Conservation (phyloP, 345 rosid genomes). For the Dovyalis caffra region DNA sequence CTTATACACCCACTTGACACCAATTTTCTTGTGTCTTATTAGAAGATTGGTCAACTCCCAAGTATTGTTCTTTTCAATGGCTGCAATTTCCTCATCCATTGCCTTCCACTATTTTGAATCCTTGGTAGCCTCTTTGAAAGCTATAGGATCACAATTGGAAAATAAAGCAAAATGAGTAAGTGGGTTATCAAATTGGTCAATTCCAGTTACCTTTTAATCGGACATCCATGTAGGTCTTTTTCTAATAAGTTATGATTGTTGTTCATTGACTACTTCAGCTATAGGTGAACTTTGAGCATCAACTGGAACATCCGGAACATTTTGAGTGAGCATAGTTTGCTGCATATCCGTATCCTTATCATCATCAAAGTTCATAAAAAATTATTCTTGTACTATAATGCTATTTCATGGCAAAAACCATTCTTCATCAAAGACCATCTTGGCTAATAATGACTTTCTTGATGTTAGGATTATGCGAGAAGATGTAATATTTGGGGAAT, state of each 20-base stretch:
- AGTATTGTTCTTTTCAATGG: not conserved
- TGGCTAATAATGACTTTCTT: no score
- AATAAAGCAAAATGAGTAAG: not conserved
- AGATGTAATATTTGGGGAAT: no score
- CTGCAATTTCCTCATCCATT: not conserved
- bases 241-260: not conserved
- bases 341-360: no score
- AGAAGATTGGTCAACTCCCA: no score
- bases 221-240: not conserved
- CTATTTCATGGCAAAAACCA: no score
- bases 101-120: not conserved
- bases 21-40: not conserved
- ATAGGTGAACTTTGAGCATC: no score
- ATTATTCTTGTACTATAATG: no score
- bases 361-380: no score
- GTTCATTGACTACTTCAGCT: accelerated
- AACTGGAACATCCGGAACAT: no score
- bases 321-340: no score
- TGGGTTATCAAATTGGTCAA: not conserved
- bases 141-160: not conserved
- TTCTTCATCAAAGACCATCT: no score
- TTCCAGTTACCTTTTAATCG: not conserved
- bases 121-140: not conserved
- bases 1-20: not conserved
- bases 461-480: no score